Base-by-base conservation (phyloP, 495 filamentous ascomycete genomes). In the Aspergillus funiculosus region DNA sequence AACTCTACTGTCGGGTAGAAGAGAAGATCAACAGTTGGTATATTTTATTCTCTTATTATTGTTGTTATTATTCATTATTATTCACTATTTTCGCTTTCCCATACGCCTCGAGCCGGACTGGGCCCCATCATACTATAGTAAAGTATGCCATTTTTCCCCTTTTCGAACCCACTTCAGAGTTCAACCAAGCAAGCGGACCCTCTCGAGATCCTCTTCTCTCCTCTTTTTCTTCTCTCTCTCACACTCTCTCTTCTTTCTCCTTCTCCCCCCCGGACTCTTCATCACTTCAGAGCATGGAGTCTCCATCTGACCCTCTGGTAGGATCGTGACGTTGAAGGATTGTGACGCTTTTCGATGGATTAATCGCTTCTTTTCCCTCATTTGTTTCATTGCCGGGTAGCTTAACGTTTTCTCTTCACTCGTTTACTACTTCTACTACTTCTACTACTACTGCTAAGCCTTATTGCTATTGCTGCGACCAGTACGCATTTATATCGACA, bases 1-100 rank as follows among this genome's bases (percentile, higher is more conserved):
- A 10, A 19, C 10, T 14, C 15, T 10, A 38, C 35, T 7, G 20
- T 28, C 26, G 3, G n/a, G 9, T 9, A 37, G 35, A 38, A n/a
- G n/a, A n/a, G n/a, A n/a, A n/a, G n/a, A n/a, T n/a, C n/a, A n/a
- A n/a, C n/a, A n/a, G n/a, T 14, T 10, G 9, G n/a, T 17, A 37
- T 15, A 9, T 37, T 37, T 39, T 39, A 20, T 39, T 39, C 22
- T 39, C 14, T 8, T 39, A n/a, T 39, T 17, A 4, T 39, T 39
- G 13, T 39, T 39, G 54, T 63, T 63, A 54, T 54, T 61, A 56
- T 51, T 61, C 61, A 50, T 58, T 51, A 56, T 55, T 49, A 54
- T 34, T 55, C 42, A 39, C 32, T 36, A 36, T 39, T 47, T 22
- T 22, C 34, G 34, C 35, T 48, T 25, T n/a, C n/a, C n/a, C n/a